Conservation (phyloP, 768 basidiomycete genomes). For the Naganishia kalamii region DNA sequence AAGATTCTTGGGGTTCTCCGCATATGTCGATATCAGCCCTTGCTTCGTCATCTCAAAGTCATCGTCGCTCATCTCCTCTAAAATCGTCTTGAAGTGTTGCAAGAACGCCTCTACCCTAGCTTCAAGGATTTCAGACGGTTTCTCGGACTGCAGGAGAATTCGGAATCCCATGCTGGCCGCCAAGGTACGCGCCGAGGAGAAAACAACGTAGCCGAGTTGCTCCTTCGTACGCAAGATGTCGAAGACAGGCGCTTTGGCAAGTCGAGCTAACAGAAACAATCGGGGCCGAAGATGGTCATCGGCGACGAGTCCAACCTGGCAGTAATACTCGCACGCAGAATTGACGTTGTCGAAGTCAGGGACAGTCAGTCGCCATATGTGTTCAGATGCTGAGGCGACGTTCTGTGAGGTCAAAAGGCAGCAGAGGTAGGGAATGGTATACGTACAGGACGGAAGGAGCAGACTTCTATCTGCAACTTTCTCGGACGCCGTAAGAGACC, state of each 20-base stretch:
- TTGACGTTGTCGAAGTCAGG: constrained; percentile 82
- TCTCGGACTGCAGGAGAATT: constrained; percentile 83
- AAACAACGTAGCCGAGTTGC: constrained; percentile 90
- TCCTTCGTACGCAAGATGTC: constrained; percentile 85
- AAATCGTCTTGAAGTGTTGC: constrained; percentile 59
- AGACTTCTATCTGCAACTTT: constrained; percentile 54
- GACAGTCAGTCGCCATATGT: constrained; percentile 60
- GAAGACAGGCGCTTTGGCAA: constrained; percentile 86
- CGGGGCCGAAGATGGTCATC: constrained; percentile 63
- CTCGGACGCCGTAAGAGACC: constrained; percentile 55
- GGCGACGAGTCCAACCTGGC: constrained; percentile 65
- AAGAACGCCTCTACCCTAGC: constrained; percentile 82
- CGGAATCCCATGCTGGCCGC: constrained; percentile 67
- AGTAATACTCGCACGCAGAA: constrained; percentile 75
- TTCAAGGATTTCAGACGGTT: constrained; percentile 70
- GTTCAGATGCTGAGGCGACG: constrained; percentile 59
- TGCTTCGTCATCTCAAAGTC: constrained; percentile 73
- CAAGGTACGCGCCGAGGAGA: constrained; percentile 51
- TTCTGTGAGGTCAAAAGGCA: background rate
- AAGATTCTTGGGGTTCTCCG: constrained; percentile 82
- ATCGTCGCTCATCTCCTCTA: constrained; percentile 63
- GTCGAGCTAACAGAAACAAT: constrained; percentile 67
- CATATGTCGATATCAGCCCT: constrained; percentile 70
- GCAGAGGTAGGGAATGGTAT: background rate
- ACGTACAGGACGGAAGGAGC: constrained; percentile 62